Evolutionary conservation across 306 rosid genomes (phyloP), one percentile per base, ranked within the genome.

Genomic region (Sindora glabra): DNA sequence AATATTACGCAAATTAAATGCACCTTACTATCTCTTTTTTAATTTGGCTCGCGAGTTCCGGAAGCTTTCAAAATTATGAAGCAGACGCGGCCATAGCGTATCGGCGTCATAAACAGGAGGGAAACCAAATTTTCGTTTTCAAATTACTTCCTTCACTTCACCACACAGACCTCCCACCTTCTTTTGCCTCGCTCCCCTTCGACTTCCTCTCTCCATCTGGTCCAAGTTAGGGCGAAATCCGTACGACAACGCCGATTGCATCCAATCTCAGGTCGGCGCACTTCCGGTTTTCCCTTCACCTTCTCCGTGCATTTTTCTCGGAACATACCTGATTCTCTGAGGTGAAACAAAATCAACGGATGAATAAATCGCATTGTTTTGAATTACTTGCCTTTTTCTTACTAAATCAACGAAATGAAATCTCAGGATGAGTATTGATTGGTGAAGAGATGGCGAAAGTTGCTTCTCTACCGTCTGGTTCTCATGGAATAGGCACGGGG

Each of bases 401-500:
- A 9, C 29, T 26, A 15, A 52, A 40, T 33, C 40, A 30, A 45
- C 46, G 6, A 40, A 58, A 39, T 32, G 15, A 4, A n/a, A 17
- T 45, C 30, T 6, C 18, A 58, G 70, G 67, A 48, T 14, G 26
- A 1, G 38, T 38, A n/a, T 64, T 41, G 76, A 52, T 68, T 14
- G 63, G 63, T 77, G 11, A 53, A 55, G 49, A 19, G 8, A 87
- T 88, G 96, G 96, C 92, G 1, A 73, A 75, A 74, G 87, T 82
- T 56, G 92, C 75, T 77, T 76, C 80, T 13, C 56, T 78, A 25
- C 76, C 86, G 53, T 59, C 89, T 21, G 68, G 58, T 49, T 73
- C 94, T 61, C 73, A 51, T 61, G 74, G 68, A 67, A 64, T 78
- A 8, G 77, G 81, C 8, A 71, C 77, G 24, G 87, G 75, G 41